Base-by-base conservation (phyloP, 495 filamentous ascomycete genomes). In the Penicillium paradoxum region DNA sequence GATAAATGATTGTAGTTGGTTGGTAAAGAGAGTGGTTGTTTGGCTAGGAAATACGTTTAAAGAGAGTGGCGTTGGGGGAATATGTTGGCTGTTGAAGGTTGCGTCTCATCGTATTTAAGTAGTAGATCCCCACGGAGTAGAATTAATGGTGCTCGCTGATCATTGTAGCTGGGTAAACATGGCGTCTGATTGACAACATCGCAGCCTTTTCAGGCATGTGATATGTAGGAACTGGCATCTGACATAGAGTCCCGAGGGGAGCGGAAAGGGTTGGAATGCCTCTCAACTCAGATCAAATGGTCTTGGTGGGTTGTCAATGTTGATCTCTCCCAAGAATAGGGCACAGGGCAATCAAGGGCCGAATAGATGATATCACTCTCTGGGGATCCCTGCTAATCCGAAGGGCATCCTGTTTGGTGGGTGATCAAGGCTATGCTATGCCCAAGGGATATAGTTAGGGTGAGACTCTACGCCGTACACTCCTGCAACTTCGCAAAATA, bases 211-310 rank as follows among this genome's bases (percentile, higher is more conserved):
- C 2, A 6, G 25, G 50, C n/a, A 34, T 25, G 29, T 44, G 51
- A 51, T 55, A 63, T 63, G 60, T 18, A 48, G 50, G 38, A 47
- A 24, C 24, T 22, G 10, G 4, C 44, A 8, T 4, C 22, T 38
- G 25, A 34, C 22, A 3, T 4, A 25, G 48, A 32, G 36, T 11
- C 45, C 51, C 46, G 21, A 32, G 38, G 37, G 30, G 22, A 19
- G 19, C 11, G 17, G 14, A 19, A 62, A 53, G 51, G 52, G 44
- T 30, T 48, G 59, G 59, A 59, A 59, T 62, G 56, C 24, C 15
- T 7, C 6, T 22, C 42, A 51, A 48, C 51, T 3, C 6, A n/a
- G 25, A 22, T 42, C 21, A n/a, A 17, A 45, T 33, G 14, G 25
- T 21, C 15, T 44, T 50, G 40, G 34, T 32, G 36, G 29, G 8